Base-by-base conservation (phyloP, 1,139 yeast genomes). In the Pichia sp. region DNA sequence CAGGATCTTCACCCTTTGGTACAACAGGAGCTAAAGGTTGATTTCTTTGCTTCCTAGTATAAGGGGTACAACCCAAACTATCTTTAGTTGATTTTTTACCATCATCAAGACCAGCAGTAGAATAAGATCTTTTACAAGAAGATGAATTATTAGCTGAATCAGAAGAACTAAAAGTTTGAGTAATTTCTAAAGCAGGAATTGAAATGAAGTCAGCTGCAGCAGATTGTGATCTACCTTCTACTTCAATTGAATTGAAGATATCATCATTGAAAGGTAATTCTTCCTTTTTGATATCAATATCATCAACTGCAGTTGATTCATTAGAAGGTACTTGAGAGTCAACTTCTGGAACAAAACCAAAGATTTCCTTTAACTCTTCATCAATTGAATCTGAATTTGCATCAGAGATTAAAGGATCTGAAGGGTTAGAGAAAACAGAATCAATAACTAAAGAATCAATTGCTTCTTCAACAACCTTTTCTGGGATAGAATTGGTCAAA, bases 11-110 rank as follows among this genome's bases (percentile, higher is more conserved):
- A 28, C 71, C 67, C 30, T 69, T 68, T 30, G 74, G 73, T 41
- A 79, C 64, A 43, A 69, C 69, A 43, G 95, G 95, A 48, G 74
- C 71, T 60, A 88, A 72, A 14, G 85, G 81, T 33, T 67, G 54
- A 45, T 77, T 42, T 51, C 77, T 72, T 54, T 69, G 78, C 62
- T 81, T 81, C 59, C 81, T 74, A 45, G 78, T 72, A 63, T 79
- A 79, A 42, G 79, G 61, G 38, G 77, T 74, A 50, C 77, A 72
- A 35, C 88, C 88, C 46, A 79, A 66, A 49, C 72, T 77, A 57
- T 80, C 86, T 44, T 67, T 64, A 50, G 34, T 15, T 6, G 39
- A 20, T 10, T 23, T 4, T 18, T 18, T 33, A 26, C 36, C 18
- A 19, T 28, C 15, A 14, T 31, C 20, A 14, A 44, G 54, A 26